Evolutionary conservation across 352 stramenopile genomes (phyloP).

Genomic region (Phytophthora palmivora): DNA sequence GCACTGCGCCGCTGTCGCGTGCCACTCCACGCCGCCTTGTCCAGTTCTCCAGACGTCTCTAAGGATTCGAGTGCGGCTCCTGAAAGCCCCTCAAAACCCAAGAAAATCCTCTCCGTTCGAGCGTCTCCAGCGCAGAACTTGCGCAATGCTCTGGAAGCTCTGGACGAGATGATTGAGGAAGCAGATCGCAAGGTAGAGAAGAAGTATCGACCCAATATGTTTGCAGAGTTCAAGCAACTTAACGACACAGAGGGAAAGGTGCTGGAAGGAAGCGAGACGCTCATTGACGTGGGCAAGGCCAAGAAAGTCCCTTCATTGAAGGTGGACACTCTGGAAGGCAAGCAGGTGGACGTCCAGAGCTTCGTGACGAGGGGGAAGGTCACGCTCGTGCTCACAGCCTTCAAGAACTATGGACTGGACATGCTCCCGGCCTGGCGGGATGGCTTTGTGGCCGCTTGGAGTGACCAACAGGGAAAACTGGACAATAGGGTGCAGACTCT

Average conservation of each 20-base stretch:
- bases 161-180: constrained; percentile 87
- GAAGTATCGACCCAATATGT: constrained; percentile 90
- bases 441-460: constrained; percentile 62
- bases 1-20: constrained; percentile 25
- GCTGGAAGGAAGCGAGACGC: constrained; percentile 51
- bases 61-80: constrained; percentile 1
- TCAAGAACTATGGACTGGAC: constrained; percentile 88
- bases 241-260: constrained; percentile 90
- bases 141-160: constrained; percentile 72
- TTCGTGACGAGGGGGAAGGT: constrained; percentile 57
- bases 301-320: constrained; percentile 60
- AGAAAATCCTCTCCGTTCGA: constrained; percentile 40
- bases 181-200: constrained; percentile 86
- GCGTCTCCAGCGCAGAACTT: constrained; percentile 76
- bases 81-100: constrained; percentile 19
- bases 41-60: constrained; percentile 8
- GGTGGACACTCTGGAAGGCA: constrained; percentile 58
- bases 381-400: constrained; percentile 82
- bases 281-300: constrained; percentile 69
- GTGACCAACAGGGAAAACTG: constrained; percentile 19
- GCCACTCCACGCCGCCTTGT: constrained; percentile 15
- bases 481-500: constrained; percentile 58
- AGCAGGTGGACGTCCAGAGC: constrained; percentile 57
- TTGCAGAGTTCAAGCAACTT: constrained; percentile 89
- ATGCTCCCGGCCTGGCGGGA: constrained; percentile 84